These are phyloP conservation scores for Colletotrichum tanaceti DNA, from an alignment of 2,329 filamentous ascomycete species.

Conservation along the genomic window DNA sequence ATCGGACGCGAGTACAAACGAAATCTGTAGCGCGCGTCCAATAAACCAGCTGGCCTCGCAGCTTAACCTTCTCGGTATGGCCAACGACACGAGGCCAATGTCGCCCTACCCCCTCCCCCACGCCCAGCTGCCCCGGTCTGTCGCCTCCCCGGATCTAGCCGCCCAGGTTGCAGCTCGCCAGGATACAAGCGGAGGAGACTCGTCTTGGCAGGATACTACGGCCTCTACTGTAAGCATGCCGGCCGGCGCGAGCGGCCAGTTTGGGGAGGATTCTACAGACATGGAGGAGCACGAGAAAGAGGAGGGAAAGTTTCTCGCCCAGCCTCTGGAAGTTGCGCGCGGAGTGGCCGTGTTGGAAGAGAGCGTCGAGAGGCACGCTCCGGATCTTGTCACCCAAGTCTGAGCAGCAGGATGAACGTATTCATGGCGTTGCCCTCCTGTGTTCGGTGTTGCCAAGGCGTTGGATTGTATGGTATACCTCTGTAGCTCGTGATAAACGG, in stretches of 20 bases:
- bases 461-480: constrained; percentile 31
- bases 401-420: constrained; percentile 26
- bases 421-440: background rate
- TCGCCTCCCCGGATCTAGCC: constrained; percentile 17
- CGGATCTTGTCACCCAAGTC: constrained; percentile 56
- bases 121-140: constrained; percentile 34
- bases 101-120: background rate
- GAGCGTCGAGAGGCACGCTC: constrained; percentile 59
- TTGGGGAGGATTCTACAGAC: constrained; percentile 1
- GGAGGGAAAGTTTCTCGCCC: constrained; percentile 51
- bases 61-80: background rate
- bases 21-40: background rate
- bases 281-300: constrained; percentile 50
- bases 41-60: constrained; percentile 6
- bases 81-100: background rate
- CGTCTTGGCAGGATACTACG: constrained; percentile 24
- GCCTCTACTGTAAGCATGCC: background rate
- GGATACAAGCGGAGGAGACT: constrained; percentile 13
- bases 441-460: constrained; percentile 8
- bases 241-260: background rate
- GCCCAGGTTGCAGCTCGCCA: background rate
- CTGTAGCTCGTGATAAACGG: background rate
- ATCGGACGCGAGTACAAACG: background rate
- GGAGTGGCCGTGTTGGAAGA: constrained; percentile 69
- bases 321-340: constrained; percentile 59